These are phyloP conservation scores for Mucor racemosus DNA, from an alignment of 371 early-diverging fungal species.

Conservation along the genomic window DNA sequence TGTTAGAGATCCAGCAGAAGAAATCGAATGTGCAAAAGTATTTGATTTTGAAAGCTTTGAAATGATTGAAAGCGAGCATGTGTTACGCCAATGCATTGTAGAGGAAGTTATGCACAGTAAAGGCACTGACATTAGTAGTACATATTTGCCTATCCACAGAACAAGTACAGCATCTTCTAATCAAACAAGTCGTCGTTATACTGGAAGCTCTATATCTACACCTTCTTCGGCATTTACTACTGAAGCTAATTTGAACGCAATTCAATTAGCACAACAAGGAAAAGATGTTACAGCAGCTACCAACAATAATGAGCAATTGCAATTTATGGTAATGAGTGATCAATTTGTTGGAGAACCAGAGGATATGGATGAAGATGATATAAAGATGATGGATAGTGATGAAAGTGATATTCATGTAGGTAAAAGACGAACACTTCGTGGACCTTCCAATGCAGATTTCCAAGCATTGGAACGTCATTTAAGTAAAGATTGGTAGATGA, in stretches of 20 bases:
- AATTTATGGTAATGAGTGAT: slow-evolving; percentile 21
- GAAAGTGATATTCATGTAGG: slow-evolving; percentile 22
- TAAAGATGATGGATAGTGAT: slow-evolving; percentile 30
- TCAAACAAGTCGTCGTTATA: slow-evolving; percentile 39
- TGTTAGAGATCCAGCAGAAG: slow-evolving; percentile 48
- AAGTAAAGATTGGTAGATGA: slow-evolving; percentile 29
- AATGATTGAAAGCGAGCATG: slow-evolving; percentile 42
- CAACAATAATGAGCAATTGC: neutral
- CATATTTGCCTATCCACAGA: slow-evolving; percentile 3
- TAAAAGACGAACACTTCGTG: slow-evolving; percentile 26
- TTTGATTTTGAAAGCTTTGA: slow-evolving; percentile 59
- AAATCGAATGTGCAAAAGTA: slow-evolving; percentile 34
- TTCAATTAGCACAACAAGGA: slow-evolving; percentile 40
- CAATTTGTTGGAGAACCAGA: slow-evolving; percentile 37
- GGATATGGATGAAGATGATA: slow-evolving; percentile 40
- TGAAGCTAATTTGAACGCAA: slow-evolving; percentile 43
- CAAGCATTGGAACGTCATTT: slow-evolving; percentile 30
- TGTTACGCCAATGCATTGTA: slow-evolving; percentile 43
- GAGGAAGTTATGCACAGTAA: slow-evolving; percentile 40
- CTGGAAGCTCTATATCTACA: slow-evolving; percentile 48
- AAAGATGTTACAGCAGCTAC: slow-evolving; percentile 23
- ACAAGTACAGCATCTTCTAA: slow-evolving; percentile 4
- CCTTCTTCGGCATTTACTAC: slow-evolving; percentile 39
- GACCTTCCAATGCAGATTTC: slow-evolving; percentile 27
- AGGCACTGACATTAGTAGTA: slow-evolving; percentile 5